These are phyloP conservation scores for Eucalyptus virginea DNA, from an alignment of 345 rosid species.

Conservation along the genomic window DNA sequence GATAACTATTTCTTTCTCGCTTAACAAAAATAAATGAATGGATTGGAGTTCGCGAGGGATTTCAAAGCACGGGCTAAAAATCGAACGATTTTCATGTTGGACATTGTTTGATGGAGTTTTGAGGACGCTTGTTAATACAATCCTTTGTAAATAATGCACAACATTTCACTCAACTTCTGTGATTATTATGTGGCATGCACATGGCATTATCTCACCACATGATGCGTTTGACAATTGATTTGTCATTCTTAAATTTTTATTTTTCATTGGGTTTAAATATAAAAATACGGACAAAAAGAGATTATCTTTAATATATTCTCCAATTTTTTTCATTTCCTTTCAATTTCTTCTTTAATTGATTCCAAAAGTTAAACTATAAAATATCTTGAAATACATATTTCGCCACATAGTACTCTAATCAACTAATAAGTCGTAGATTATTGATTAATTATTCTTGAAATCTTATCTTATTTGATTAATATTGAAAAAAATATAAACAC, in stretches of 20 bases:
- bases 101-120: background rate
- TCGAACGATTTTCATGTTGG: background rate
- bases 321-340: background rate
- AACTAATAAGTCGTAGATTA: background rate
- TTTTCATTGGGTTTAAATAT: background rate
- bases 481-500: background rate
- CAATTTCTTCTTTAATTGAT: background rate
- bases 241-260: background rate
- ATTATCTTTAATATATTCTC: background rate
- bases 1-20: background rate
- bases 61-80: background rate
- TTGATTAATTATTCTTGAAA: background rate
- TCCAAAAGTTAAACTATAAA: background rate
- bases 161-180: fast-evolving
- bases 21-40: background rate
- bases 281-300: fast-evolving
- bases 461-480: background rate
- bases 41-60: fast-evolving
- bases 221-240: background rate
- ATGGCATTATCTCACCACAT: fast-evolving
- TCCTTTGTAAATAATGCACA: background rate
- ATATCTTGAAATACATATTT: background rate
- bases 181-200: fast-evolving
- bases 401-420: fast-evolving
- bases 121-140: background rate